Conservation (phyloP, 345 rosid species). For the Pistacia vera region DNA sequence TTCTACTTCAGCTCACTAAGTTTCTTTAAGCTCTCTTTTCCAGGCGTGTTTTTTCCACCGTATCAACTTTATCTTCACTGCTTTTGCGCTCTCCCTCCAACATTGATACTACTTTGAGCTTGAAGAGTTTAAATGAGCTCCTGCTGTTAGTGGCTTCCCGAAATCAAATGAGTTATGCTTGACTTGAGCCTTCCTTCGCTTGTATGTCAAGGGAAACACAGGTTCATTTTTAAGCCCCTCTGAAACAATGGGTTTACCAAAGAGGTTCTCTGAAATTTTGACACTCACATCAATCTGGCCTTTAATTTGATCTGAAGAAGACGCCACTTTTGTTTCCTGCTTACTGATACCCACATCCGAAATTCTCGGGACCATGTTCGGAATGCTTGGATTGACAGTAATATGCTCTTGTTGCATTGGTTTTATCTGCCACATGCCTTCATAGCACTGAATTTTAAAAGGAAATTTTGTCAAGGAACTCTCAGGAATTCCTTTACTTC, state of each 20-base stretch:
- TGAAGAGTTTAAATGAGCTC: slow-evolving; percentile 28
- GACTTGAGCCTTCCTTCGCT: slow-evolving; percentile 52
- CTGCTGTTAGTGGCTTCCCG: slow-evolving; percentile 26
- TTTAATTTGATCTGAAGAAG: slow-evolving; percentile 27
- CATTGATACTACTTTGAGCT: slow-evolving; percentile 26
- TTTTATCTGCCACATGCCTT: slow-evolving; percentile 26
- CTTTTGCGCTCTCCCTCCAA: slow-evolving; percentile 28
- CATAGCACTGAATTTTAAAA: slow-evolving; percentile 26
- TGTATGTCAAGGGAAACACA: slow-evolving; percentile 53
- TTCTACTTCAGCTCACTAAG: slow-evolving; percentile 17
- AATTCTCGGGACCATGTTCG: slow-evolving; percentile 24
- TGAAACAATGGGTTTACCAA: slow-evolving; percentile 30
- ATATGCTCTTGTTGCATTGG: slow-evolving; percentile 25
- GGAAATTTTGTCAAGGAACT: slow-evolving; percentile 32
- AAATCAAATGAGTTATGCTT: slow-evolving; percentile 30
- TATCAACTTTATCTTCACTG: slow-evolving; percentile 28
- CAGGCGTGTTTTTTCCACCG: slow-evolving; percentile 26
- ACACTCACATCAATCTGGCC: slow-evolving; percentile 27
- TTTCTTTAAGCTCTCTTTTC: slow-evolving; percentile 24
- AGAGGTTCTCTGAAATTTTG: slow-evolving; percentile 26
- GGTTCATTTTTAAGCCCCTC: slow-evolving; percentile 34
- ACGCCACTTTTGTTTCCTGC: slow-evolving; percentile 24
- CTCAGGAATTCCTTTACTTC: slow-evolving; percentile 28
- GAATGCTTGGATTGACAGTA: slow-evolving; percentile 27
- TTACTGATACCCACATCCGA: slow-evolving; percentile 18